Evolutionary conservation across 2,329 filamentous ascomycete species (phyloP).

Genomic region (Botrytis hyacinthi): DNA sequence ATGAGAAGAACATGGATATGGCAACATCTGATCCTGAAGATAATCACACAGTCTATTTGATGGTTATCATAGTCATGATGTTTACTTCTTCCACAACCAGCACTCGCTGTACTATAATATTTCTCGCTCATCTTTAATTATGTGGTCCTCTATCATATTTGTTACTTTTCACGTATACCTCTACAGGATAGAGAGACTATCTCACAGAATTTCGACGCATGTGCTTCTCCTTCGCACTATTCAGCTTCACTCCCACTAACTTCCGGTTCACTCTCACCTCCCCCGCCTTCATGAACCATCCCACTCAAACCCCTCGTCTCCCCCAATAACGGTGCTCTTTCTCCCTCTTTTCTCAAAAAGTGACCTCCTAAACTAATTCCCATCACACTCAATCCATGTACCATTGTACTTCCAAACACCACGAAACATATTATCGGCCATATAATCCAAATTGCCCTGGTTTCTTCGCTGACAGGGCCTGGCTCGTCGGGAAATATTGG

Average conservation of each 20-base stretch:
- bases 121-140: not conserved
- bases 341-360: constrained; percentile 45
- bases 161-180: not conserved
- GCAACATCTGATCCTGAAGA: too few species aligned
- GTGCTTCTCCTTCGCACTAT: not conserved
- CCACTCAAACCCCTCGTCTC: constrained; percentile 50
- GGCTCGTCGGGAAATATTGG: constrained; percentile 39
- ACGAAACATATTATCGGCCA: constrained; percentile 56
- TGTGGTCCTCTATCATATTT: not conserved
- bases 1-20: too few species aligned
- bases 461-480: constrained; percentile 38
- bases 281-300: constrained; percentile 48
- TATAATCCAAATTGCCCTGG: constrained; percentile 45
- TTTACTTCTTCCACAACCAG: too few species aligned
- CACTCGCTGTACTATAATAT: not conserved
- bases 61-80: not conserved
- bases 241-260: constrained; percentile 29
- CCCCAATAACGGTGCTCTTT: constrained; percentile 49
- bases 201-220: too few species aligned
- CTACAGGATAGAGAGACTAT: too few species aligned
- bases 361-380: constrained; percentile 50
- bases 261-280: constrained; percentile 39
- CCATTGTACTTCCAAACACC: constrained; percentile 51
- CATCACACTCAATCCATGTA: constrained; percentile 53
- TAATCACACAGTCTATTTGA: not conserved